These are phyloP conservation scores for Ophiorrhiza pumila DNA, from an alignment of 257 asterid genomes.

Conservation along the genomic window DNA sequence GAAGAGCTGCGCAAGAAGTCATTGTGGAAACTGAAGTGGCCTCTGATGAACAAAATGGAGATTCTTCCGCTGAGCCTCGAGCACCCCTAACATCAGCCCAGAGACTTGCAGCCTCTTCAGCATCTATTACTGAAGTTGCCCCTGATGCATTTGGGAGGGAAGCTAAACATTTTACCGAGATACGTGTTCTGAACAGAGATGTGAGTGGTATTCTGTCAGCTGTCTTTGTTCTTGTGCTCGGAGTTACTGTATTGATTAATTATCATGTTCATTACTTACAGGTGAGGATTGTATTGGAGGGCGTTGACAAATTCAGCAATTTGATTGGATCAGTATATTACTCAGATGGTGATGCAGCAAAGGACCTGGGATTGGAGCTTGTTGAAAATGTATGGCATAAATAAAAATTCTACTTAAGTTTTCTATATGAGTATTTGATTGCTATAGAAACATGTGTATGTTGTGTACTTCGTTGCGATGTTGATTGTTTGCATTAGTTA, in stretches of 20 bases:
- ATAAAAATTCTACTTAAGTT: no score
- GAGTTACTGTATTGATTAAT: background rate
- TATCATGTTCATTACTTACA: slow-evolving; percentile 25
- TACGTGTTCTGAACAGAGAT: slow-evolving; percentile 88
- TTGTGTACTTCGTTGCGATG: background rate
- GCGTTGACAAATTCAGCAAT: slow-evolving; percentile 90
- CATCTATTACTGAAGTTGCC: slow-evolving; percentile 56
- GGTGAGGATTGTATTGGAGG: slow-evolving; percentile 95
- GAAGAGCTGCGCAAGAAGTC: slow-evolving; percentile 63
- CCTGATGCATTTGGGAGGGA: slow-evolving; percentile 91
- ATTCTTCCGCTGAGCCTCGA: slow-evolving; percentile 48
- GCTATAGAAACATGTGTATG: background rate
- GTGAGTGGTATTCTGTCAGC: slow-evolving; percentile 38
- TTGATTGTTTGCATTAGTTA: background rate
- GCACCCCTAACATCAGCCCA: slow-evolving; percentile 88
- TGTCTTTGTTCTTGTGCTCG: background rate
- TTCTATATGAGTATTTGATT: background rate
- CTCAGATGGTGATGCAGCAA: slow-evolving; percentile 85
- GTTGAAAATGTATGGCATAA: slow-evolving; percentile 64
- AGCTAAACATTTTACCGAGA: slow-evolving; percentile 95
- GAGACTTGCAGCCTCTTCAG: slow-evolving; percentile 70
- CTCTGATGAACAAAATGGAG: slow-evolving; percentile 69
- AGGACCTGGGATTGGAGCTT: slow-evolving; percentile 88
- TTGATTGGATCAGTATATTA: slow-evolving; percentile 83
- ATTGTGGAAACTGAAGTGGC: slow-evolving; percentile 35